Conservation (phyloP, 129 eudicot species). For the Ambrosia artemisiifolia region DNA sequence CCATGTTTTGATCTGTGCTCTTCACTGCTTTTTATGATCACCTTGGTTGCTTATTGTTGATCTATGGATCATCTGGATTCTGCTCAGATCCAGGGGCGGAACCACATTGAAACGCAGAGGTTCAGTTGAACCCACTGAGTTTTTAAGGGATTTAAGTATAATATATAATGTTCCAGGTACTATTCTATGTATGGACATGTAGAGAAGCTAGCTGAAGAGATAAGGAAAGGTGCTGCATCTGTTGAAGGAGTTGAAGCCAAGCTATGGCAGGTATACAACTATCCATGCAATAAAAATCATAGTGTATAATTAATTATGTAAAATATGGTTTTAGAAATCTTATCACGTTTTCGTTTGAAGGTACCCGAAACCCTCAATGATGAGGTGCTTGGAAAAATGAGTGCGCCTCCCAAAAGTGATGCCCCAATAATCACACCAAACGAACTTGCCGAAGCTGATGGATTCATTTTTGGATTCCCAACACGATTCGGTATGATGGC, state of each 20-base stretch:
- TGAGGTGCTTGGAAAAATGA: conserved; percentile 74
- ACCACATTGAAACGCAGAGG: neutral
- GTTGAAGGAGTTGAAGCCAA: conserved; percentile 85
- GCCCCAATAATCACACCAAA: conserved; percentile 61
- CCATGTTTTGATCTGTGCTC: neutral
- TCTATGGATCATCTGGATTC: neutral
- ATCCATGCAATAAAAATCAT: neutral
- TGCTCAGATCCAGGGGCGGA: neutral
- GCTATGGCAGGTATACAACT: conserved; percentile 61
- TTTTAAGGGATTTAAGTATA: neutral
- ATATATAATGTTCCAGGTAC: conserved; percentile 38
- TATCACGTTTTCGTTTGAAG: conserved; percentile 25
- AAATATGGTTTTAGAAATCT: neutral
- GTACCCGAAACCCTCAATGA: conserved; percentile 70
- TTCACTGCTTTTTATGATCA: neutral
- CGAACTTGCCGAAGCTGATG: conserved; percentile 87
- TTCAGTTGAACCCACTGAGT: neutral
- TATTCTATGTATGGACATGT: conserved; percentile 92
- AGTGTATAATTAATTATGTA: neutral
- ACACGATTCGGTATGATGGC: conserved; percentile 90
- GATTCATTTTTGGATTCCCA: conserved; percentile 84
- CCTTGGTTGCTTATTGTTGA: neutral
- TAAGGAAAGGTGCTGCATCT: conserved; percentile 75
- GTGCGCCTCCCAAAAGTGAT: conserved; percentile 85
- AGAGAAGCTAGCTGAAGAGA: conserved; percentile 71